Percentiles rank a stretch among this genome's conserved stretches.
Conservation (phyloP, 345 rosid species). For the Aquilaria malaccensis region DNA sequence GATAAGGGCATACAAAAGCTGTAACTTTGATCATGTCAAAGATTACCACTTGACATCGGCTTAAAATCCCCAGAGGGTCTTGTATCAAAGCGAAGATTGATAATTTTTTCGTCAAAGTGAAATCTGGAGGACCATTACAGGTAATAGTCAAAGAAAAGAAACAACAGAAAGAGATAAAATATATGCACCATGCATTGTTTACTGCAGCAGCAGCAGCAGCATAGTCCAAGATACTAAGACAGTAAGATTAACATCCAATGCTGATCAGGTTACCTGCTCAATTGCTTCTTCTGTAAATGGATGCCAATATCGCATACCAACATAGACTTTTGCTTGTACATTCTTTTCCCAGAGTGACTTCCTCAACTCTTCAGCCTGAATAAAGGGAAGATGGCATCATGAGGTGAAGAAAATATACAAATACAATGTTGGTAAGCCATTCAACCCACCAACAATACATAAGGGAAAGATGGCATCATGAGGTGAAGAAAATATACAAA, state of each 20-base stretch:
- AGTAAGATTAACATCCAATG: background rate
- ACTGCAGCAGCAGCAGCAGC: too few species aligned
- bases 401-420: constrained; percentile 1
- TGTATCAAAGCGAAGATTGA: too few species aligned
- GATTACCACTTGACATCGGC: too few species aligned
- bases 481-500: background rate
- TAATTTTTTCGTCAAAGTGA: too few species aligned
- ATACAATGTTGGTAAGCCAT: constrained; percentile 3
- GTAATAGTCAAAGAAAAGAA: too few species aligned
- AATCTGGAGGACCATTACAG: too few species aligned
- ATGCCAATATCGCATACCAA: constrained; percentile 99
- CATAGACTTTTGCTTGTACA: constrained; percentile 87
- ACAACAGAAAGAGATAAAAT: too few species aligned
- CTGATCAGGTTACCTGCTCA: constrained; percentile 54
- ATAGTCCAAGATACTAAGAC: background rate
- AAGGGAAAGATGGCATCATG: background rate
- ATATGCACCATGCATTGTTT: too few species aligned
- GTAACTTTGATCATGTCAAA: too few species aligned
- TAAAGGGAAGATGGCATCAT: constrained; percentile 5
- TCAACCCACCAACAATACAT: constrained; percentile 1
- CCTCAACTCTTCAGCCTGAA: constrained; percentile 85
- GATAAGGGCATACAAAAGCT: too few species aligned
- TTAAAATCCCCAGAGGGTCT: too few species aligned
- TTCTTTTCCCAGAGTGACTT: constrained; percentile 79
- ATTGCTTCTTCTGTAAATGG: constrained; percentile 99